Evolutionary conservation across 306 rosid species (phyloP), one percentile per base, ranked within the genome.

Genomic region (Albizia julibrissin): DNA sequence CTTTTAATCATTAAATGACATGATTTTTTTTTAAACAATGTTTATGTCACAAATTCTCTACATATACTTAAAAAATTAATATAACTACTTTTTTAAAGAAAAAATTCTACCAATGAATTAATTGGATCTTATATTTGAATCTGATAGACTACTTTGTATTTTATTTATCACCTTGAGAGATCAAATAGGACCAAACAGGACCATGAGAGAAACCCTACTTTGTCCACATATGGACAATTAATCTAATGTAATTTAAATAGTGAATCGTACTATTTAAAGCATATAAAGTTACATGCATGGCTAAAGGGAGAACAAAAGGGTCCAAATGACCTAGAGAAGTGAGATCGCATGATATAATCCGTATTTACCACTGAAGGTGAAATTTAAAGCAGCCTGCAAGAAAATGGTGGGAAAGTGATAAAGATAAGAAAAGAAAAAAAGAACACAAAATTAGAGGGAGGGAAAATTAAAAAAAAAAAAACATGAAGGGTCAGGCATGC

Each of bases 391-490:
- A 10, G 31, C n/a, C 50, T 11, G 29, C 49, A 39, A 69, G 50
- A n/a, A 68, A n/a, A 21, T 37, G 8, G 74, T n/a, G 50, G 31
- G 33, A 70, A 24, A 59, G 58, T 7, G 58, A 22, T 5, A 11
- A n/a, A 69, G 52, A 19, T 9, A 18, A 50, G 6, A 18, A 3
- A 50, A 47, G 11, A 61, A 29, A 71, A 40, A 61, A 19, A n/a
- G 43, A 75, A 21, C 70, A 61, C 70, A 79, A 52, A 70, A 70
- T 42, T n/a, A 22, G 54, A 80, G 79, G 62, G 33, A 68, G 47
- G 61, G 83, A 74, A 54, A 52, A 4, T 50, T 29, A 12, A 44
- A 75, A 72, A 14, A 44, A 0, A 19, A 21, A 56, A 8, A 12
- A 62, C 46, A 9, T 9, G 69, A 40, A 3, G 14, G 74, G 19